A percentile compares a stretch with the other conserved stretches of the same genome.
These are phyloP conservation scores for Pseudocercospora eumusae DNA, from an alignment of 2,329 filamentous ascomycete species.

Conservation along the genomic window DNA sequence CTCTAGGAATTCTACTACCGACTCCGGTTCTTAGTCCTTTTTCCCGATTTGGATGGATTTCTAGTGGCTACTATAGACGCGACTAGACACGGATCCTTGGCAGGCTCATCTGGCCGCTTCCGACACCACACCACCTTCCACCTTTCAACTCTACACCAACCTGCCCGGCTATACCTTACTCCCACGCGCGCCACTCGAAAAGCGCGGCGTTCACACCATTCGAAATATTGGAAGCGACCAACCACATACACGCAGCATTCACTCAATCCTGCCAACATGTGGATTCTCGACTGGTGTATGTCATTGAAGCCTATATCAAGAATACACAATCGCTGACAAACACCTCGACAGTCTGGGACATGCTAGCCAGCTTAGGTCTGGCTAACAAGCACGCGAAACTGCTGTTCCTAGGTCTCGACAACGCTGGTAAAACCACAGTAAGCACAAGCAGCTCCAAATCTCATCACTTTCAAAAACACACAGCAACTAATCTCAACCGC, in stretches of 20 bases:
- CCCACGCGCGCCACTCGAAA: background rate
- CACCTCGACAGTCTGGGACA: conserved; percentile 70
- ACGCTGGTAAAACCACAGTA: conserved; percentile 86
- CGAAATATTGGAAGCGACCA: background rate
- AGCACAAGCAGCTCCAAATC: conserved; percentile 17
- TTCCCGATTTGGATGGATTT: no score
- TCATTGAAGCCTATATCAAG: conserved; percentile 24
- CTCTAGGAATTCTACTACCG: no score
- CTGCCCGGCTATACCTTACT: no score
- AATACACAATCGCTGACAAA: conserved; percentile 20
- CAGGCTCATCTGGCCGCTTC: conserved; percentile 4
- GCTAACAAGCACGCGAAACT: conserved; percentile 97
- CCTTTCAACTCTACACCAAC: background rate
- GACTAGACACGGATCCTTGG: background rate
- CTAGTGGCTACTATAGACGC: no score
- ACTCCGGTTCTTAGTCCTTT: no score
- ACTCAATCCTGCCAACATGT: conserved; percentile 60
- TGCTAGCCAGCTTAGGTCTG: conserved; percentile 82
- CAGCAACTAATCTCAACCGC: conserved; percentile 15
- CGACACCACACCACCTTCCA: conserved; percentile 4
- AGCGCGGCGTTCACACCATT: background rate
- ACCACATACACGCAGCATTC: background rate
- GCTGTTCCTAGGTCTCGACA: conserved; percentile 88
- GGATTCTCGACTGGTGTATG: conserved; percentile 94
- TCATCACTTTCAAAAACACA: background rate